A percentile compares a stretch with the other conserved stretches of the same genome.
Evolutionary conservation across 495 filamentous ascomycete species (phyloP).

Genomic region (Hyaloscypha variabilis): DNA sequence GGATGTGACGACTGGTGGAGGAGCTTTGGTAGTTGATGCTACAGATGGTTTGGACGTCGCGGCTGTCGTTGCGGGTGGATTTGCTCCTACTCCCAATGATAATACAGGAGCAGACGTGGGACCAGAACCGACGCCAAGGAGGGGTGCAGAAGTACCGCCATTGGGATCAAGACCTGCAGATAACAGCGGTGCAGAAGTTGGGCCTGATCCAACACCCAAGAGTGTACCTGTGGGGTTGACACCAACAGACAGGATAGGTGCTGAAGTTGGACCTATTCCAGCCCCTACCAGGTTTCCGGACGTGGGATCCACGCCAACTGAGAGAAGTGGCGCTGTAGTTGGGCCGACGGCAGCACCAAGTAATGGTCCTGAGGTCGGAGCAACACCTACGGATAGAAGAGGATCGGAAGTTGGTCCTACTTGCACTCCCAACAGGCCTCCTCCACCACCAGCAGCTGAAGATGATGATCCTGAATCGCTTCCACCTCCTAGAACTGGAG

Average conservation of each 20-base stretch:
- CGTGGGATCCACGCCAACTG: not conserved
- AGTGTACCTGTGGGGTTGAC: not conserved
- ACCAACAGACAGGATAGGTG: not conserved
- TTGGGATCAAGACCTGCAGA: not conserved
- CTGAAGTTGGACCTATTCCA: not conserved
- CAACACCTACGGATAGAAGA: conserved; percentile 1
- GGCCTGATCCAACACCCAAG: not conserved
- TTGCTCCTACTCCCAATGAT: not conserved
- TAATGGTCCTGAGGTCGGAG: conserved; percentile 9
- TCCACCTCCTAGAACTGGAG: not conserved
- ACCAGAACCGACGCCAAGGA: not conserved
- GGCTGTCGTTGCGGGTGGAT: not conserved
- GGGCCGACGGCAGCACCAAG: conserved; percentile 8
- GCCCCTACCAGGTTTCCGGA: not conserved
- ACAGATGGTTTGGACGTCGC: not conserved
- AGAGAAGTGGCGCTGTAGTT: not conserved
- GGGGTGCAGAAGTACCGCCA: not conserved
- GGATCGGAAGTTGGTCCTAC: not conserved
- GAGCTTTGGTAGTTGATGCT: not conserved
- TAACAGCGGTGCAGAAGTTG: not conserved
- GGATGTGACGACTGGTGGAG: not conserved
- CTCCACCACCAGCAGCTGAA: not conserved
- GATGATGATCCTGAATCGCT: not conserved
- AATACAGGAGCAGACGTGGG: not conserved
- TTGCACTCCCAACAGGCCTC: not conserved